These are phyloP conservation scores for Rubia peregrina DNA, from an alignment of 305 asterid species.

Conservation along the genomic window DNA sequence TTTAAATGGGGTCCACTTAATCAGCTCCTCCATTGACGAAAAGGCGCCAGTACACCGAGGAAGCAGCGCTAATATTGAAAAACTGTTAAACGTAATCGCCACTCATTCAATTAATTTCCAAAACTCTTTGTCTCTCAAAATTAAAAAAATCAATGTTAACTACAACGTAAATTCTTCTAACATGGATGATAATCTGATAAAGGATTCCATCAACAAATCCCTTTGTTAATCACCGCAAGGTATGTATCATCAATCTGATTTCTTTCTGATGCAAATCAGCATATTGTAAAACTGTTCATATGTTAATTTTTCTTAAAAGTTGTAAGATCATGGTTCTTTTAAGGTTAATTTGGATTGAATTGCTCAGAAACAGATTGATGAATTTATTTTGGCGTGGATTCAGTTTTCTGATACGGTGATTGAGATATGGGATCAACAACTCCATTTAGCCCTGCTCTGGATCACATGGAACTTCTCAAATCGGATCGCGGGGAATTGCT, in stretches of 20 bases:
- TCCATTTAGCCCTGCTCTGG: slow-evolving; percentile 52
- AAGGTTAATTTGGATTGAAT: not conserved
- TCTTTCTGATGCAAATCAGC: not conserved
- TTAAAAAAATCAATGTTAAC: not conserved
- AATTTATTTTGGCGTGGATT: not conserved
- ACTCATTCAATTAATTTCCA: slow-evolving; percentile 18
- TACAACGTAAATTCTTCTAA: not conserved
- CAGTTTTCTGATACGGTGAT: slow-evolving; percentile 18
- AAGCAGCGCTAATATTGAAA: slow-evolving; percentile 30
- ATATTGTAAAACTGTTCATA: not conserved
- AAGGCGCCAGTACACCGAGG: slow-evolving; percentile 10
- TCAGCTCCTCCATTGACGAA: slow-evolving; percentile 9
- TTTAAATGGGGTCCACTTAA: not conserved
- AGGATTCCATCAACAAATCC: not conserved
- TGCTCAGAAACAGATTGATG: too few species aligned
- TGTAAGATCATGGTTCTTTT: not conserved
- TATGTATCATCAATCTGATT: not conserved
- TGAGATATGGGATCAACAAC: slow-evolving; percentile 40
- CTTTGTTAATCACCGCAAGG: not conserved
- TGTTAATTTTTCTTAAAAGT: not conserved
- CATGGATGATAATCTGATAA: not conserved
- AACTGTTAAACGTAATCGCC: slow-evolving; percentile 32
- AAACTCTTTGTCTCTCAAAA: not conserved
- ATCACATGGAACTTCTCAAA: slow-evolving; percentile 57
- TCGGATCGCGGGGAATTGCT: slow-evolving; percentile 65